Conservation (phyloP, 2,329 filamentous ascomycete genomes). For the Catunica adiposa region DNA sequence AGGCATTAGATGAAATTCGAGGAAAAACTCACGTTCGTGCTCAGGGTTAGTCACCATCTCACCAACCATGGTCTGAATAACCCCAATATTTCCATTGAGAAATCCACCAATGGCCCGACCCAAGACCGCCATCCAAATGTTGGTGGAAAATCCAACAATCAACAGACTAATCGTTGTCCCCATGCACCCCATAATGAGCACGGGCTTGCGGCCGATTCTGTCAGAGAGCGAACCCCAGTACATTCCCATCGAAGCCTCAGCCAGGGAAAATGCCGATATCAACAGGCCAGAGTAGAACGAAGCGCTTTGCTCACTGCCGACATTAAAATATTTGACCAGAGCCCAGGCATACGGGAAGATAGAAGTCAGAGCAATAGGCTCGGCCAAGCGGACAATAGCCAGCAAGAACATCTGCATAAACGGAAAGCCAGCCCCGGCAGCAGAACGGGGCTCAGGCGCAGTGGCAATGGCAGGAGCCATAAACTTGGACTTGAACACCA, state of each 20-base stretch:
- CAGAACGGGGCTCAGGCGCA: not conserved
- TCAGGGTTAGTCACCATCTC: conserved; percentile 71
- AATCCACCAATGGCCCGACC: conserved; percentile 65
- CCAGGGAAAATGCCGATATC: conserved; percentile 71
- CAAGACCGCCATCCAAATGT: conserved; percentile 66
- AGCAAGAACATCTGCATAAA: conserved; percentile 68
- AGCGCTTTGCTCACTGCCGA: conserved; percentile 57
- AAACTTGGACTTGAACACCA: not conserved
- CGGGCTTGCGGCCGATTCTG: conserved; percentile 66
- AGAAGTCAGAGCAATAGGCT: conserved; percentile 82
- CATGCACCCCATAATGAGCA: conserved; percentile 62
- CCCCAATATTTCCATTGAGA: conserved; percentile 80
- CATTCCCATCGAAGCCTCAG: conserved; percentile 70
- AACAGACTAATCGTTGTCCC: conserved; percentile 74
- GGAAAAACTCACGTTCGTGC: conserved; percentile 54
- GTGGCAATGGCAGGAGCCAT: not conserved
- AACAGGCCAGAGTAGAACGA: conserved; percentile 79
- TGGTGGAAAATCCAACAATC: conserved; percentile 65
- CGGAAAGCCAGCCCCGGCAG: conserved; percentile 39
- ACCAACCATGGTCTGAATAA: conserved; percentile 86
- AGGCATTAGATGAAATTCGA: not conserved
- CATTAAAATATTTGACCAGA: conserved; percentile 58
- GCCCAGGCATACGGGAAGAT: conserved; percentile 88
- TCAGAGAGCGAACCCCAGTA: conserved; percentile 78
- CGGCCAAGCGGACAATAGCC: conserved; percentile 79